Percentiles rank a stretch among this genome's conserved stretches.
Conservation (phyloP, 768 basidiomycete species). For the Kwoniella dendrophila region DNA sequence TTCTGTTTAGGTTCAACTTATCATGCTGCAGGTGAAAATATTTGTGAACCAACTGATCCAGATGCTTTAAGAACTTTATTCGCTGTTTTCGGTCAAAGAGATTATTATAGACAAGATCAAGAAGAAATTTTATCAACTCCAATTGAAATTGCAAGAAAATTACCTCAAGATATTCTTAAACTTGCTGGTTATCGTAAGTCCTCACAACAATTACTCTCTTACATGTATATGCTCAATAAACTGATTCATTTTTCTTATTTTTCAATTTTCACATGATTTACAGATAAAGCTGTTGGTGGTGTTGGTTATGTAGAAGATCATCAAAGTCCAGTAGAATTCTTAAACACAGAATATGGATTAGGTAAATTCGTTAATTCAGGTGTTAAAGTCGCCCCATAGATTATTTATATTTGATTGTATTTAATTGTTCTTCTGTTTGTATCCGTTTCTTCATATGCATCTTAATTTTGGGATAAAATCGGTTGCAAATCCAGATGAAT, state of each 20-base stretch:
- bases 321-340: constrained; percentile 14
- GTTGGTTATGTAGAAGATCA: constrained; percentile 25
- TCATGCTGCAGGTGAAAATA: constrained; percentile 26
- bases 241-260: too few relatives aligned
- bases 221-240: too few relatives aligned
- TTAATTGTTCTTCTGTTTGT: neutral
- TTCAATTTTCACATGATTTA: neutral
- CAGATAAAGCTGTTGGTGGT: constrained; percentile 25
- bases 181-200: constrained; percentile 24
- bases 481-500: neutral
- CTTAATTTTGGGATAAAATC: neutral
- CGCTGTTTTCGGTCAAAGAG: constrained; percentile 26
- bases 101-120: constrained; percentile 23
- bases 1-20: constrained; percentile 25
- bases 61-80: constrained; percentile 25
- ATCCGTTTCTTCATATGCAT: neutral
- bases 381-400: constrained; percentile 6
- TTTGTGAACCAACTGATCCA: constrained; percentile 15
- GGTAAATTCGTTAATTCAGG: constrained; percentile 2
- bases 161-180: constrained; percentile 25
- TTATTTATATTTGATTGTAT: neutral
- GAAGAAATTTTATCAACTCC: constrained; percentile 22
- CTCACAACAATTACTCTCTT: neutral
- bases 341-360: constrained; percentile 2
- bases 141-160: constrained; percentile 9